phyloP scores from a whole-genome alignment of 2,329 filamentous ascomycete genomes.

The Periconia sp. region DNA sequence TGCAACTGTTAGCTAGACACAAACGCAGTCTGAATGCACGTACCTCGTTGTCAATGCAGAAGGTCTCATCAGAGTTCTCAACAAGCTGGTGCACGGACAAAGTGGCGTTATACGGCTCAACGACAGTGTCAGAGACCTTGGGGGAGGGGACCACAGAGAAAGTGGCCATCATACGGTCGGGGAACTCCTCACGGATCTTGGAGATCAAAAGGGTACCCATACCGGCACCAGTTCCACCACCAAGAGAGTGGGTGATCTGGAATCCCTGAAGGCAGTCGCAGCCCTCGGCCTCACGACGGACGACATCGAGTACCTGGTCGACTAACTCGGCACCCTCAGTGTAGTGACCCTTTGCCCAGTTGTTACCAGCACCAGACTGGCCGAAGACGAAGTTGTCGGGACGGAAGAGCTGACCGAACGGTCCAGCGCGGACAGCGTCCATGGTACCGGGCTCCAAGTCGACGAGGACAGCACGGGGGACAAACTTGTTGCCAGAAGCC shows the following conservation, averaged over 20 bases:
- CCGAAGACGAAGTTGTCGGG: conserved; percentile 99
- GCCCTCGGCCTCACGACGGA: conserved; percentile 97
- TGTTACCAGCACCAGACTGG: conserved; percentile 99
- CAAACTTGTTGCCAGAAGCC: conserved; percentile 98
- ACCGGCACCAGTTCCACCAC: conserved; percentile 99
- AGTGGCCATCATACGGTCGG: conserved; percentile 99
- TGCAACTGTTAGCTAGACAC: conserved; percentile 33
- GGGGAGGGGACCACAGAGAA: conserved; percentile 99
- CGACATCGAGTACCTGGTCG: conserved; percentile 96
- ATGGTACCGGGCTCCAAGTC: conserved; percentile 99
- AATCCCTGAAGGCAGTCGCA: conserved; percentile 99
- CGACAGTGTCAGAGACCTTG: conserved; percentile 99
- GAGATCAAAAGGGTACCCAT: conserved; percentile 99
- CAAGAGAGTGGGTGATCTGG: conserved; percentile 99
- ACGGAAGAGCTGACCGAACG: conserved; percentile 98
- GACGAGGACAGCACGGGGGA: conserved; percentile 98
- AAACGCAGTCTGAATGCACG: conserved; percentile 3
- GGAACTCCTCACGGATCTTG: conserved; percentile 99
- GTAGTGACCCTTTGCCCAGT: conserved; percentile 99
- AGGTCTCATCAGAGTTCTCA: conserved; percentile 99
- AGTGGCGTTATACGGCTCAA: conserved; percentile 99
- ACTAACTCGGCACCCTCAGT: conserved; percentile 99
- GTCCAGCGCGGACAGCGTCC: conserved; percentile 97
- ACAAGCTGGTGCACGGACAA: conserved; percentile 99
- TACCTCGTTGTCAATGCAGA: conserved; percentile 99